Base-by-base conservation (phyloP, 179 eudicot species). In the Beta lomatogona region DNA sequence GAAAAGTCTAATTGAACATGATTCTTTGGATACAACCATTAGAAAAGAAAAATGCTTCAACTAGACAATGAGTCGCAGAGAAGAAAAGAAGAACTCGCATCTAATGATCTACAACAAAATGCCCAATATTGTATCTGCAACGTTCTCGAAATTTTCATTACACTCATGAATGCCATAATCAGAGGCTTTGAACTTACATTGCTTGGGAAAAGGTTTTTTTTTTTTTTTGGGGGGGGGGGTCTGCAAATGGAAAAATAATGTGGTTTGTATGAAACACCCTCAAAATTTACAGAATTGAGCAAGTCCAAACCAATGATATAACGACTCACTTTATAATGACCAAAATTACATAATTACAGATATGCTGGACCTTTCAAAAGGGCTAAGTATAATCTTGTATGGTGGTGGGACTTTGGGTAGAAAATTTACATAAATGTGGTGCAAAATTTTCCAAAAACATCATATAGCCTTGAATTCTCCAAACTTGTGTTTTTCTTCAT, bases 401-500 rank as follows among this genome's bases (percentile, higher is more conserved):
- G 72, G 18, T 48, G 52, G 9, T 48, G 52, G 52, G 52, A 48
- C 21, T 59, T 63, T 31, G 9, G 31, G 63, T 21, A 58, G 76
- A 25, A 25, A 8, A 66, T 46, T n/a, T 71, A 79, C 77, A 73
- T 19, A 14, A 46, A 64, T 58, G 44, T 13, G 10, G 18, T 10
- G 15, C 52, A 11, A 15, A 8, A 1, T 50, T 19, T 11, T 36
- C 41, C 41, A 36, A 31, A 25, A 28, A 18, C 22, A 57, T 84
- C 77, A 89, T 12, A 77, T 60, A 9, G 80, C 78, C 83, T 82
- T 83, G 81, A 88, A 87, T 75, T 80, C 89, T 69, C 99, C 98
- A 80, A 94, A 96, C 86, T 85, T 92, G 45, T 88, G 86, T 78
- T 90, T 94, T 75, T 94, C 92, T 44, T 92, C 92, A 64, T 83